Conservation (phyloP, 331 rosid species). For the Rosa hybrid region DNA sequence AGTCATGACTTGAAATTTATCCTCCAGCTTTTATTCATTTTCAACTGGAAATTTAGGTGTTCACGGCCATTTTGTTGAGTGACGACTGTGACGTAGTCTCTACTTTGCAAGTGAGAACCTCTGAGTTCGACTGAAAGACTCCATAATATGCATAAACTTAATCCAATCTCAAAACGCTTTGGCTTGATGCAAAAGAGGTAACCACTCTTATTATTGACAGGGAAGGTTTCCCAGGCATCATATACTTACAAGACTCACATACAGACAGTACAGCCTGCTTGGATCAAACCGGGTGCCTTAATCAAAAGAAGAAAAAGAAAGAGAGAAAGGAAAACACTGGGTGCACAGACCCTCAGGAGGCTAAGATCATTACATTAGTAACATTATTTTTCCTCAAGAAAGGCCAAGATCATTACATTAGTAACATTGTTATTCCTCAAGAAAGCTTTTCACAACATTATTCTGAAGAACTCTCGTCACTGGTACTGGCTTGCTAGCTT, state of each 20-base stretch:
- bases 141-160: not conserved
- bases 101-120: not conserved
- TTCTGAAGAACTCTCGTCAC: slow-evolving; percentile 15
- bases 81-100: not conserved
- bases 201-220: slow-evolving; percentile 9
- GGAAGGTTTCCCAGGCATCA: slow-evolving; percentile 8
- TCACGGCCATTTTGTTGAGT: not conserved
- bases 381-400: not conserved
- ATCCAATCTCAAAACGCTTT: not conserved
- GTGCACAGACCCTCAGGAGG: slow-evolving; percentile 1
- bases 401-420: not conserved
- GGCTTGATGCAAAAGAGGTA: not conserved
- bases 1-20: not conserved
- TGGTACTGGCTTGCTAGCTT: slow-evolving; percentile 84
- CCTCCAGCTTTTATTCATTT: not conserved
- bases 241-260: not conserved
- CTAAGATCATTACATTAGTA: not conserved
- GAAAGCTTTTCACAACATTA: not conserved
- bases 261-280: not conserved
- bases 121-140: not conserved
- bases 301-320: not conserved
- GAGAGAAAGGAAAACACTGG: not conserved
- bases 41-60: not conserved
- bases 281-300: not conserved
- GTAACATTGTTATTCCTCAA: not conserved